Evolutionary conservation across 1,284 basidiomycete species (phyloP).

Genomic region (Marasmius sp.): DNA sequence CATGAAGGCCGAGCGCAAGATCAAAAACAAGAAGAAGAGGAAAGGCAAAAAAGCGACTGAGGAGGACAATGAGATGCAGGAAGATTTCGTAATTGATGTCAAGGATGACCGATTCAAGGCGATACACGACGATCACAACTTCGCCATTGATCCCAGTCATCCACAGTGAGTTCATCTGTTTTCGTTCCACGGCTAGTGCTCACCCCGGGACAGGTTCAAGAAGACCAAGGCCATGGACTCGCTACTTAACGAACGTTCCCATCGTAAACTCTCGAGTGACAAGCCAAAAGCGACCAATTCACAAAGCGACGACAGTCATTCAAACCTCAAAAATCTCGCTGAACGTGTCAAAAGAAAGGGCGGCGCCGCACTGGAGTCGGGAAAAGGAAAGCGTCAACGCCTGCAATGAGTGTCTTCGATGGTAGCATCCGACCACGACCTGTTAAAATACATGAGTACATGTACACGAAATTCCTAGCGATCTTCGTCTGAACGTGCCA

Average conservation of each 20-base stretch:
- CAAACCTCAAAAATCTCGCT: constrained; percentile 45
- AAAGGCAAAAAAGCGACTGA: constrained; percentile 42
- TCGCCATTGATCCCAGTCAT: constrained; percentile 95
- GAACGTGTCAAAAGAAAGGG: constrained; percentile 84
- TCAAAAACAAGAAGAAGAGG: constrained; percentile 51
- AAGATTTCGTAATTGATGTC: constrained; percentile 84
- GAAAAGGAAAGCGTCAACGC: constrained; percentile 57
- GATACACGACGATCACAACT: constrained; percentile 88
- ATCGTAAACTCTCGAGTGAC: constrained; percentile 32
- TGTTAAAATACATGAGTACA: neutral
- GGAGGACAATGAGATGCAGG: constrained; percentile 62
- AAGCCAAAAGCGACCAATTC: constrained; percentile 7
- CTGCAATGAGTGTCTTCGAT: constrained; percentile 25
- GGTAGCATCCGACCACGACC: neutral
- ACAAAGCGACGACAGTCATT: constrained; percentile 10
- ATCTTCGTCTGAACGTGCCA: neutral
- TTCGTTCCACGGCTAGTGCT: constrained; percentile 11
- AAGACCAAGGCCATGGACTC: constrained; percentile 88
- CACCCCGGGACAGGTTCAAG: constrained; percentile 63
- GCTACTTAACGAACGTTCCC: constrained; percentile 72
- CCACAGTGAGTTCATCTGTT: constrained; percentile 66
- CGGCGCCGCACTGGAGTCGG: constrained; percentile 28
- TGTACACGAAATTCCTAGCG: neutral
- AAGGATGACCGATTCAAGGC: constrained; percentile 88
- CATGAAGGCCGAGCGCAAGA: constrained; percentile 71